Percentiles rank a stretch among this genome's conserved stretches.
Conservation (phyloP, 176 grass and related monocot genomes). For the Pontederia crassipes region DNA sequence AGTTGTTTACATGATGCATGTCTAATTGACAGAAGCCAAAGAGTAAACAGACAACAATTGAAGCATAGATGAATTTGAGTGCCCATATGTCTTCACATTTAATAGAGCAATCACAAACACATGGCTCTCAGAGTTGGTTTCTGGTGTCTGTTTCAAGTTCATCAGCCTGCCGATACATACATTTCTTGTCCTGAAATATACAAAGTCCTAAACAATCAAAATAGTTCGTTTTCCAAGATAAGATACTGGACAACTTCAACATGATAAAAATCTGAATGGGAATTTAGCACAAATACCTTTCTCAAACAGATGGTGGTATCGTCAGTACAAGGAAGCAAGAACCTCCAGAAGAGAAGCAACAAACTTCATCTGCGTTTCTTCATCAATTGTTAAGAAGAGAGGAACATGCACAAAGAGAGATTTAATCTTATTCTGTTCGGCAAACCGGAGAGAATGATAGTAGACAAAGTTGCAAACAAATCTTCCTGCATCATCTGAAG, state of each 20-base stretch:
- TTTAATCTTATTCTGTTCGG: slow-evolving; percentile 59
- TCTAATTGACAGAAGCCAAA: background rate
- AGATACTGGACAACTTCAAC: background rate
- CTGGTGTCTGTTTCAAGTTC: background rate
- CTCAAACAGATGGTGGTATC: background rate
- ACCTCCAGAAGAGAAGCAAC: slow-evolving; percentile 60
- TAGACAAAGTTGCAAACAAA: slow-evolving; percentile 97
- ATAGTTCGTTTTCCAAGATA: background rate
- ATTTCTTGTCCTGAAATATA: background rate
- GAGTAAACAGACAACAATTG: background rate
- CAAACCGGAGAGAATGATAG: slow-evolving; percentile 85
- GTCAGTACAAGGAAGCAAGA: slow-evolving; percentile 39
- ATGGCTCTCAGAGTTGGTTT: background rate
- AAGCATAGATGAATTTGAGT: background rate
- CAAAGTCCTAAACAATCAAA: background rate
- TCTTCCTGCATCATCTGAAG: slow-evolving; percentile 73
- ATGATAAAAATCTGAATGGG: too few species aligned
- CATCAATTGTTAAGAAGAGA: slow-evolving; percentile 75
- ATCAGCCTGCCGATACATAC: background rate
- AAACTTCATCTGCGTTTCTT: slow-evolving; percentile 91
- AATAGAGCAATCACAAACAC: background rate
- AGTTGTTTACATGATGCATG: too few species aligned
- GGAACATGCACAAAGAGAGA: slow-evolving; percentile 95
- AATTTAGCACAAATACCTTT: background rate
- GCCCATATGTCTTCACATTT: background rate